Conservation (phyloP, 768 basidiomycete species). For the Collybia sordida region DNA sequence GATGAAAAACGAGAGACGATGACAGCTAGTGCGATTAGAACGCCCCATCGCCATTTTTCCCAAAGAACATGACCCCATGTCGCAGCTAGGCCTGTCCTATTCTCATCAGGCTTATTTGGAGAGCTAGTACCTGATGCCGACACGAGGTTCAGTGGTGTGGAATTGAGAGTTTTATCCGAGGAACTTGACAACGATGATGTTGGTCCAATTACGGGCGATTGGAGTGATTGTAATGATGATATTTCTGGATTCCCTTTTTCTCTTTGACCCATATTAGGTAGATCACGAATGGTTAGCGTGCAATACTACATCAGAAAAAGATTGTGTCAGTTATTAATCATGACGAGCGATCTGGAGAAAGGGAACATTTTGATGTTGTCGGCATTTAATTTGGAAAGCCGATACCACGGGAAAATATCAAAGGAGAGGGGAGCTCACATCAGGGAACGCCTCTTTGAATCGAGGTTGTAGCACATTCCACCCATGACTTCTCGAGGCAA, state of each 20-base stretch:
- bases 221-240: constrained; percentile 7
- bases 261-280: constrained; percentile 93
- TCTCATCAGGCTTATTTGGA: constrained; percentile 23
- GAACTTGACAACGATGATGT: constrained; percentile 1
- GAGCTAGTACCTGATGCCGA: not conserved
- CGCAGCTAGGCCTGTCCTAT: constrained; percentile 51
- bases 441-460: constrained; percentile 88
- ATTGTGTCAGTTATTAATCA: constrained; percentile 8
- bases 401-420: not conserved
- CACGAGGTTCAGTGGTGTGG: constrained; percentile 5
- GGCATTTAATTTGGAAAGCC: not conserved
- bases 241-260: constrained; percentile 55
- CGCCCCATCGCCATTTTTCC: constrained; percentile 87
- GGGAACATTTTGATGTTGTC: constrained; percentile 1
- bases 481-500: constrained; percentile 77
- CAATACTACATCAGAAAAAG: constrained; percentile 57
- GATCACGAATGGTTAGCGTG: constrained; percentile 57
- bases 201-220: not conserved
- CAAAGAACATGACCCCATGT: constrained; percentile 67
- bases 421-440: constrained; percentile 52
- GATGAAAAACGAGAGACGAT: constrained; percentile 76
- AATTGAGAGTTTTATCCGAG: too few species aligned
- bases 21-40: constrained; percentile 74
- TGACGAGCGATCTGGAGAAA: constrained; percentile 1
- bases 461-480: constrained; percentile 82